A percentile compares a stretch with the other conserved stretches of the same genome.
Conservation (phyloP, 2,329 filamentous ascomycete species). For the Sporothrix schenckii region DNA sequence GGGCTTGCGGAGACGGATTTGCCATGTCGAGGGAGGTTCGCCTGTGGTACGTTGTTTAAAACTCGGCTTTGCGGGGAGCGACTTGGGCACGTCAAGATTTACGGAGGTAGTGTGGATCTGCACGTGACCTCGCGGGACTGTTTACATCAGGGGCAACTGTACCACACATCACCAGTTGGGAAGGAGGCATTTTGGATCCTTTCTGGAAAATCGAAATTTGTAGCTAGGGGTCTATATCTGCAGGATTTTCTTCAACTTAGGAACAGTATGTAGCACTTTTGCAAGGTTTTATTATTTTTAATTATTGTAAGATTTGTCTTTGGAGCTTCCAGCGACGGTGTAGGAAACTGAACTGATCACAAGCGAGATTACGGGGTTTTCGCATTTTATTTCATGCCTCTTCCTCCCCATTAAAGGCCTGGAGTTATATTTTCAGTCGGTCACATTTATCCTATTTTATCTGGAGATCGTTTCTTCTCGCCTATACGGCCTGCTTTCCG, state of each 20-base stretch:
- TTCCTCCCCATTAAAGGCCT: too few relatives aligned
- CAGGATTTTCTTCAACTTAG: too few relatives aligned
- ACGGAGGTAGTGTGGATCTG: not conserved
- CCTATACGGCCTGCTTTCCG: conserved; percentile 18
- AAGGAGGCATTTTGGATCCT: not conserved
- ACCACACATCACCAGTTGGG: not conserved
- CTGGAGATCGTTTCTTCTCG: not conserved
- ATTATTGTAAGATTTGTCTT: too few relatives aligned
- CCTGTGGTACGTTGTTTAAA: too few relatives aligned
- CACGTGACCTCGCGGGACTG: conserved; percentile 8
- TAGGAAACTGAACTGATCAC: too few relatives aligned
- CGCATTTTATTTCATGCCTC: too few relatives aligned
- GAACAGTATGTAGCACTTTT: too few relatives aligned
- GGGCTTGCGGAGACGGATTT: not conserved
- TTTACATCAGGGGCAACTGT: conserved; percentile 2
- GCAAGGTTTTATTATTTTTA: too few relatives aligned
- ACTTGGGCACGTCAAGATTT: not conserved
- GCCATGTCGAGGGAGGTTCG: not conserved
- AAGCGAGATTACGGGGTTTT: too few relatives aligned
- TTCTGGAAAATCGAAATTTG: too few relatives aligned
- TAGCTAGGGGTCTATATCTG: too few relatives aligned
- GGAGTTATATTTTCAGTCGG: not conserved
- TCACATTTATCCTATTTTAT: not conserved
- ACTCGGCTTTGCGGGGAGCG: not conserved
- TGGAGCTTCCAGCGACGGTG: not conserved